phyloP scores from a whole-genome alignment of 352 stramenopile genomes.

The Globisporangium lucens region DNA sequence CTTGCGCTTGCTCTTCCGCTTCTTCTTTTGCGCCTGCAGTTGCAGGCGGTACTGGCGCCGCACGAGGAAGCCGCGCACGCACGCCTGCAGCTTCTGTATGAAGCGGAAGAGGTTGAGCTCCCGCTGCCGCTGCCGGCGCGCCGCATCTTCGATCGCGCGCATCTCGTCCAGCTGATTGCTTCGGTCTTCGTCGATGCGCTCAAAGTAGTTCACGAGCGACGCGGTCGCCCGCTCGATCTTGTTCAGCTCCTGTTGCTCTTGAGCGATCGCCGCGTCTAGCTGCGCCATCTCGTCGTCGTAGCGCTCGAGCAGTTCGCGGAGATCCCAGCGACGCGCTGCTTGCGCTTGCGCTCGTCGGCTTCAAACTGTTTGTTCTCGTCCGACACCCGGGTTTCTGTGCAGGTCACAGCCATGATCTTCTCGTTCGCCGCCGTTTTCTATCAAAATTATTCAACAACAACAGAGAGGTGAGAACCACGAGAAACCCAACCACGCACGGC shows the following conservation, averaged over 20 bases:
- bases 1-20: slow-evolving; percentile 21
- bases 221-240: slow-evolving; percentile 30
- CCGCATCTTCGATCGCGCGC: slow-evolving; percentile 27
- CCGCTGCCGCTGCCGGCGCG: slow-evolving; percentile 27
- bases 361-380: slow-evolving; percentile 47
- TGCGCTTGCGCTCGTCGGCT: slow-evolving; percentile 50
- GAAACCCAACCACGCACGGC: not conserved
- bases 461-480: not conserved
- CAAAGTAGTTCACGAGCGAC: slow-evolving; percentile 40
- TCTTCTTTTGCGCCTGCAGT: slow-evolving; percentile 23
- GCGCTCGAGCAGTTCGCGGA: slow-evolving; percentile 38
- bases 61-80: slow-evolving; percentile 58
- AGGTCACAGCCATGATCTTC: slow-evolving; percentile 28
- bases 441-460: not conserved
- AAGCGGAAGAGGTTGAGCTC: slow-evolving; percentile 53
- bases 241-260: slow-evolving; percentile 27
- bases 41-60: slow-evolving; percentile 28
- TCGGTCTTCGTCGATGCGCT: slow-evolving; percentile 53
- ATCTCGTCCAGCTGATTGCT: slow-evolving; percentile 50
- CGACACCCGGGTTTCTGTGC: slow-evolving; percentile 27
- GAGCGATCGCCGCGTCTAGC: slow-evolving; percentile 41
- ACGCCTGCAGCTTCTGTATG: slow-evolving; percentile 50
- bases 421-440: slow-evolving; percentile 32
- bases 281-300: slow-evolving; percentile 52
- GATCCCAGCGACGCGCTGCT: slow-evolving; percentile 33